phyloP scores from a whole-genome alignment of 1,284 basidiomycete genomes.

The Ceratobasidium sp. region DNA sequence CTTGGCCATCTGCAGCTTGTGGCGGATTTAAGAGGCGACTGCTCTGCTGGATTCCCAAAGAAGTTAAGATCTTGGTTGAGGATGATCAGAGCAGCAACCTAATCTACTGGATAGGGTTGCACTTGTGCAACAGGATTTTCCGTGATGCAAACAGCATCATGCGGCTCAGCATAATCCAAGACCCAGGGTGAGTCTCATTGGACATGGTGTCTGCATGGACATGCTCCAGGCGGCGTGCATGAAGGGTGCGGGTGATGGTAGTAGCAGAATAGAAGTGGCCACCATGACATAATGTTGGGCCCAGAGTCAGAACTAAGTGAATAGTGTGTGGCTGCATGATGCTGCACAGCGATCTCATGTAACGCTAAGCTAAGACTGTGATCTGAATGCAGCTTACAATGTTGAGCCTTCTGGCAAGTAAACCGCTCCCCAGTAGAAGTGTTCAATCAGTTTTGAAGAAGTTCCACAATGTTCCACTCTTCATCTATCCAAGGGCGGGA shows the following conservation, averaged over 20 bases:
- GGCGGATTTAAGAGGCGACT: too few species aligned
- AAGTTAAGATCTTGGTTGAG: too few species aligned
- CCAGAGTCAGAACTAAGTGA: neutral
- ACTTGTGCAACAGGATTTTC: neutral
- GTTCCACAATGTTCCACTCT: too few species aligned
- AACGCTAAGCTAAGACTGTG: neutral
- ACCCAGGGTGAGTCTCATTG: neutral
- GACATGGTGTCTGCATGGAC: neutral
- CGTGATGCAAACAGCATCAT: neutral
- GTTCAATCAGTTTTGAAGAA: too few species aligned
- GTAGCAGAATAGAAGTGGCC: neutral
- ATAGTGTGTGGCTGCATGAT: neutral
- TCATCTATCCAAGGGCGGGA: too few species aligned
- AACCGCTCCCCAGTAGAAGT: neutral
- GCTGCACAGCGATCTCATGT: neutral
- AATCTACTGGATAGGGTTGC: neutral
- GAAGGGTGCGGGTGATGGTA: neutral
- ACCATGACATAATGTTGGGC: neutral
- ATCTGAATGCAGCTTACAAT: neutral
- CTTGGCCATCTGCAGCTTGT: too few species aligned
- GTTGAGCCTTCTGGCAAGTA: constrained; percentile 1
- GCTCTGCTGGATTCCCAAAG: too few species aligned
- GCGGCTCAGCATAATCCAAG: neutral
- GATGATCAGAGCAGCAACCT: neutral
- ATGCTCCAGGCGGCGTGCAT: neutral